Conservation (phyloP, 2,329 filamentous ascomycete genomes). For the Aspergillus caelatus region DNA sequence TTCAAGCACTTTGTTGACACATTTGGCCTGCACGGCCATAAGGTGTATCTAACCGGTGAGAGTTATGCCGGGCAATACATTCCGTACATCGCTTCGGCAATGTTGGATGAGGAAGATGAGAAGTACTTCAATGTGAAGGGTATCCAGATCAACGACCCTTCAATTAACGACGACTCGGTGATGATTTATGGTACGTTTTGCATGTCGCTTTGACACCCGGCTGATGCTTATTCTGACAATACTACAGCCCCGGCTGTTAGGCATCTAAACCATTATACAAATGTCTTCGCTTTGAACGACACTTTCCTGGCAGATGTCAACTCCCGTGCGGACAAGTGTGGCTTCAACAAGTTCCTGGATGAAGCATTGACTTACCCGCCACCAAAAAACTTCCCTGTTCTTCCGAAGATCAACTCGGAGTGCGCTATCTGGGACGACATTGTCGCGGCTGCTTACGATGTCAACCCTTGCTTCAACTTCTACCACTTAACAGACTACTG, state of each 20-base stretch:
- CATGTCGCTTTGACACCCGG: not conserved
- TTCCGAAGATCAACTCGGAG: slow-evolving; percentile 43
- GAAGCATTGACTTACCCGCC: slow-evolving; percentile 67
- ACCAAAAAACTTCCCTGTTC: slow-evolving; percentile 60
- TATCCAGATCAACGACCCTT: slow-evolving; percentile 73
- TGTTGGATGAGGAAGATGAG: slow-evolving; percentile 69
- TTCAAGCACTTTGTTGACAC: slow-evolving; percentile 74
- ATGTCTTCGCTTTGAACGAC: slow-evolving; percentile 46
- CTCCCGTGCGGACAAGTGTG: slow-evolving; percentile 44
- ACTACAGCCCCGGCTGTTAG: slow-evolving; percentile 40
- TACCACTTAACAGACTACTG: slow-evolving; percentile 75
- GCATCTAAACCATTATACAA: slow-evolving; percentile 45
- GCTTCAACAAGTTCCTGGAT: slow-evolving; percentile 47
- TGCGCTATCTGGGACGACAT: slow-evolving; percentile 64
- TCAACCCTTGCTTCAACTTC: slow-evolving; percentile 78
- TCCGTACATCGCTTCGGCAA: slow-evolving; percentile 72
- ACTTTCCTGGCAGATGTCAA: slow-evolving; percentile 44
- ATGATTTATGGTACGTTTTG: slow-evolving; percentile 49
- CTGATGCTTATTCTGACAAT: not conserved
- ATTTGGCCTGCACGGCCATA: slow-evolving; percentile 68
- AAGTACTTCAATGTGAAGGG: slow-evolving; percentile 69
- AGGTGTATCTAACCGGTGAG: slow-evolving; percentile 74
- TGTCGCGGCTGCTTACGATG: slow-evolving; percentile 53
- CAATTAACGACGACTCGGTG: slow-evolving; percentile 57
- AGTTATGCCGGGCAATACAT: slow-evolving; percentile 70